Percentiles rank a stretch among this genome's conserved stretches.
Evolutionary conservation across 345 rosid species (phyloP).

Genomic region (Lagerstroemia speciosa): DNA sequence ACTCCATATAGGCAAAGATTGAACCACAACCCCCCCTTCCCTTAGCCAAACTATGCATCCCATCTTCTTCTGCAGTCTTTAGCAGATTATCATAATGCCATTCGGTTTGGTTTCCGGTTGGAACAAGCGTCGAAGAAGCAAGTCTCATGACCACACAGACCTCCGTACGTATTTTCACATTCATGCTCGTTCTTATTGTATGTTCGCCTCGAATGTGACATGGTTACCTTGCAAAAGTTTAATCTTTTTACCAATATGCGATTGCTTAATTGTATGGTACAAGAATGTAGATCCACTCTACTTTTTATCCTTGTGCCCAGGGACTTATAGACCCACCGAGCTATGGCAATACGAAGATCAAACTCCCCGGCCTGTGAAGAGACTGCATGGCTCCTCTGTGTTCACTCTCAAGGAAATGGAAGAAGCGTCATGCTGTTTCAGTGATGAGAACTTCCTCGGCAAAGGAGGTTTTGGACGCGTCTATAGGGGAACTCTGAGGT

Average conservation of each 20-base stretch:
- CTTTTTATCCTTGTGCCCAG: conserved; percentile 23
- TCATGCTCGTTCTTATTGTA: neutral
- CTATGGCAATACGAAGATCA: conserved; percentile 64
- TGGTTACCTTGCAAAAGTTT: no score
- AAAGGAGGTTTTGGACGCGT: conserved; percentile 95
- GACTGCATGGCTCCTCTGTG: conserved; percentile 52
- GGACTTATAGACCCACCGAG: conserved; percentile 67
- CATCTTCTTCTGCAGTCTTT: neutral
- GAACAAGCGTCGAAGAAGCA: conserved; percentile 91
- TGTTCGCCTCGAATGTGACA: neutral
- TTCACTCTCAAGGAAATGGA: conserved; percentile 89
- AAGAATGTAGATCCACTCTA: neutral
- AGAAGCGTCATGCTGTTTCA: conserved; percentile 64
- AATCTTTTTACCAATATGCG: no score
- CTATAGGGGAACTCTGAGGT: conserved; percentile 63
- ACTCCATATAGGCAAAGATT: neutral
- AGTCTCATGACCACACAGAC: conserved; percentile 64
- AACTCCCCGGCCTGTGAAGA: conserved; percentile 35
- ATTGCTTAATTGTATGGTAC: no score
- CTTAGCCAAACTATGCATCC: neutral
- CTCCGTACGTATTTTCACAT: conserved; percentile 52
- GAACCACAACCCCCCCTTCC: neutral
- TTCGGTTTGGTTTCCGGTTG: conserved; percentile 82
- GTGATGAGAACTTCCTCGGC: conserved; percentile 63
- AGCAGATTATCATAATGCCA: neutral